Base-by-base conservation (phyloP, 352 stramenopile species). In the Phytophthora pini region DNA sequence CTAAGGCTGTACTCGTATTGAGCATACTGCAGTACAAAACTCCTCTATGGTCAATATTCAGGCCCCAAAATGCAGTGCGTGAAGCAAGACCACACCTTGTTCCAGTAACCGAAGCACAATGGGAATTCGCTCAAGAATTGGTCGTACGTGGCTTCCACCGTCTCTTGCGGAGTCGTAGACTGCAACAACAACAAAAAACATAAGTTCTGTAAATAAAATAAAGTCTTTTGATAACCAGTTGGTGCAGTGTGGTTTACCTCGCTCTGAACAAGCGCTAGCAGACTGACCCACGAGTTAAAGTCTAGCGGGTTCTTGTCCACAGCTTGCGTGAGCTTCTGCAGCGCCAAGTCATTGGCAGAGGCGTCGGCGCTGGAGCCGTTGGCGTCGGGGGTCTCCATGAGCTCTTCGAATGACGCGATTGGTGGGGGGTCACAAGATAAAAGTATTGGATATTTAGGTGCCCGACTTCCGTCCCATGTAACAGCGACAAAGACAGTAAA, bases 41-140 rank as follows among this genome's bases (percentile, higher is more conserved):
- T 36, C 31, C 31, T 4, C n/a, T 45, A 32, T 20, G 22, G 12
- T 56, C 15, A 64, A 29, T 17, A 27, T 31, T 5, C 22, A n/a
- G 13, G 6, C n/a, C 32, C 31, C 5, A n/a, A 39, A 45, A 44
- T 11, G 2, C 27, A 54, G 2, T 13, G 20, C 7, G 29, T 36
- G 31, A 12, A 36, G 9, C 2, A 36, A 12, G 31, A 36, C 6
- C 53, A 17, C 38, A 92, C 86, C 82, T 94, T 94, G 72, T 92
- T 94, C 86, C 86, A 94, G 67, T 94, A 94, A 69, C 86, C 86
- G 69, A 92, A 94, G 56, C 86, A 94, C 40, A 94, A 73, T 39
- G 86, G 86, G 46, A 94, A 94, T 65, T 92, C 82, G 22, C 12
- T 41, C 61, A 94, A 70, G 52, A 94, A 94, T 34, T 65, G 76